Percentiles rank a stretch among this genome's conserved stretches.
Conservation (phyloP, 2,329 filamentous ascomycete genomes). For the Calonectria hongkongensis region DNA sequence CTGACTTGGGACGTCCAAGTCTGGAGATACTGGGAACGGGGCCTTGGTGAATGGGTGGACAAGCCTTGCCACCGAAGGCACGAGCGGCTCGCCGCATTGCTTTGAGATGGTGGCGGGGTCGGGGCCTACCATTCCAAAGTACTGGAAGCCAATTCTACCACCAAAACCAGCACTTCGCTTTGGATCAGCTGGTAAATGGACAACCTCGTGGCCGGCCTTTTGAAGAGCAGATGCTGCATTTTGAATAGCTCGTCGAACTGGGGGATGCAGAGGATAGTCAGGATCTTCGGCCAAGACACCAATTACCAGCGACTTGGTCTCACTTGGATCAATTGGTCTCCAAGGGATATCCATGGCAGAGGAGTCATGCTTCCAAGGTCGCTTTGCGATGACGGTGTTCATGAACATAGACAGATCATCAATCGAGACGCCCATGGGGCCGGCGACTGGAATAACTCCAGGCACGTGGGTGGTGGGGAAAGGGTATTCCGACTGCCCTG, state of each 20-base stretch:
- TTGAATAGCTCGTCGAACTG: conserved; percentile 67
- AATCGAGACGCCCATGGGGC: conserved; percentile 64
- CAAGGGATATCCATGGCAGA: conserved; percentile 66
- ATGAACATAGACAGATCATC: conserved; percentile 57
- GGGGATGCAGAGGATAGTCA: conserved; percentile 69
- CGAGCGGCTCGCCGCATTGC: conserved; percentile 47
- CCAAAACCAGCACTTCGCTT: conserved; percentile 40
- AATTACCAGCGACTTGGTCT: conserved; percentile 61
- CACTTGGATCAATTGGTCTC: conserved; percentile 56
- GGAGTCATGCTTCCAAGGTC: conserved; percentile 68
- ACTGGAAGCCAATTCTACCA: conserved; percentile 48
- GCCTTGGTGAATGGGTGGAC: conserved; percentile 46
- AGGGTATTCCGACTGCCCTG: conserved; percentile 47
- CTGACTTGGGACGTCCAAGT: conserved; percentile 2
- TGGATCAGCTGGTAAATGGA: conserved; percentile 57
- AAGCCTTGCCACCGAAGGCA: conserved; percentile 43
- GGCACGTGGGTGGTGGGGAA: conserved; percentile 43
- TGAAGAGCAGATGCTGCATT: conserved; percentile 62
- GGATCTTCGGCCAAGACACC: conserved; percentile 69
- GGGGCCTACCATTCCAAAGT: conserved; percentile 43
- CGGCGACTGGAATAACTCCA: conserved; percentile 62
- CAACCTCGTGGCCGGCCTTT: conserved; percentile 66
- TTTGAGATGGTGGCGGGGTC: conserved; percentile 39
- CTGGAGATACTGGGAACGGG: conserved; percentile 41
- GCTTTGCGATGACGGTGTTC: conserved; percentile 60